A percentile compares a stretch with the other conserved stretches of the same genome.
phyloP scores from a whole-genome alignment of 2,329 filamentous ascomycete genomes.

The Colletotrichum sp. region DNA sequence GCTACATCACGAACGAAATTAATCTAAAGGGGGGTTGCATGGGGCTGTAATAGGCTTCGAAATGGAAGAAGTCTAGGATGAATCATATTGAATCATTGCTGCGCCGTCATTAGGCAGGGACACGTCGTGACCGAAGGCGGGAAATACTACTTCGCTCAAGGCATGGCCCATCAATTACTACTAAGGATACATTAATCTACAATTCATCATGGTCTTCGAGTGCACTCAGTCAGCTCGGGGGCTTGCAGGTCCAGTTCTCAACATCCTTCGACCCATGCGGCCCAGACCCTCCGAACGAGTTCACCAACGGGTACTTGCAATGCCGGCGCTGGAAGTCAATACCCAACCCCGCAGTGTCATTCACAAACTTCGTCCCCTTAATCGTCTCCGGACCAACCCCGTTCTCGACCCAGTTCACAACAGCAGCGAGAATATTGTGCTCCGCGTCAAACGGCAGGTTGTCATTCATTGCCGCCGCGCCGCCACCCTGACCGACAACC shows the following conservation, averaged over 20 bases:
- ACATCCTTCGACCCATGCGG: background rate
- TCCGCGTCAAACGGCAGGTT: slow-evolving; percentile 34
- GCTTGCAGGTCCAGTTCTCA: slow-evolving; percentile 2
- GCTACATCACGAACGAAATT: too few relatives aligned
- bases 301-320: slow-evolving; percentile 9
- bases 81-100: too few relatives aligned
- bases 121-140: rapidly evolving
- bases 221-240: background rate
- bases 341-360: slow-evolving; percentile 14
- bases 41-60: too few relatives aligned
- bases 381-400: slow-evolving; percentile 44
- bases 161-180: background rate
- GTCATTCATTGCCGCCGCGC: slow-evolving; percentile 15
- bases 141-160: rapidly evolving
- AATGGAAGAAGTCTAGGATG: too few relatives aligned
- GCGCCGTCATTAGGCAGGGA: rapidly evolving
- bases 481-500: slow-evolving; percentile 29
- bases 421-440: slow-evolving; percentile 50
- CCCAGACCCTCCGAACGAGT: background rate
- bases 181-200: background rate
- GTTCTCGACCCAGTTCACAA: slow-evolving; percentile 55
- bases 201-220: background rate
- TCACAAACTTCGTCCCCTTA: slow-evolving; percentile 38
- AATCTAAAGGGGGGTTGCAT: too few relatives aligned
- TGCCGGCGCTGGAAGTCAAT: slow-evolving; percentile 8